Evolutionary conservation across 805 yeast genomes (phyloP).

Genomic region (Candida arabinofermentans): DNA sequence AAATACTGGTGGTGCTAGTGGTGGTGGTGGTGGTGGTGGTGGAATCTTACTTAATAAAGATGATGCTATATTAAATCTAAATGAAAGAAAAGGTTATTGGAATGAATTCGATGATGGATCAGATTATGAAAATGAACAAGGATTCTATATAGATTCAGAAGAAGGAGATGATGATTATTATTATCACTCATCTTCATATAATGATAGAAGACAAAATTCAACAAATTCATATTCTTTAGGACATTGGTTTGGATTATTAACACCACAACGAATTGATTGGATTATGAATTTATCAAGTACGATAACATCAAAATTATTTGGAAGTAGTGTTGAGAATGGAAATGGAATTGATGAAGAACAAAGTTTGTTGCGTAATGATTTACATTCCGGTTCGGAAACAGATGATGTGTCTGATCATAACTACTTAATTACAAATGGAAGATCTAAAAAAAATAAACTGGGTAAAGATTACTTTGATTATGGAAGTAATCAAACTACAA

Average conservation of each 20-base stretch:
- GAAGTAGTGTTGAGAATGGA: background rate
- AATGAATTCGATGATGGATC: conserved; percentile 64
- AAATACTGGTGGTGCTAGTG: conserved; percentile 15
- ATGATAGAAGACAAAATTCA: too few species aligned
- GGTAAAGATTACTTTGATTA: background rate
- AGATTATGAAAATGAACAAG: conserved; percentile 40
- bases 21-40: background rate
- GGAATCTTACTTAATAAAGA: conserved; percentile 32
- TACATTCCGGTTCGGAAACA: conserved; percentile 10
- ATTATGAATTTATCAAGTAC: conserved; percentile 22
- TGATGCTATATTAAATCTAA: conserved; percentile 15
- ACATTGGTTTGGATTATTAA: conserved; percentile 19
- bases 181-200: too few species aligned
- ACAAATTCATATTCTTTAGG: too few species aligned
- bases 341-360: background rate
- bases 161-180: conserved; percentile 11
- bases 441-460: background rate
- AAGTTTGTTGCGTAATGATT: conserved; percentile 6
- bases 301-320: conserved; percentile 11
- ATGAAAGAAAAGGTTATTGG: conserved; percentile 44
- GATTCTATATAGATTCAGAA: conserved; percentile 35
- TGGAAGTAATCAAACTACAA: background rate
- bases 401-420: conserved; percentile 15
- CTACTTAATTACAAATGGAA: background rate
- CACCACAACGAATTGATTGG: conserved; percentile 19